A percentile compares a stretch with the other conserved stretches of the same genome.
Conservation (phyloP, 139 green algal species). For the Picochlorum sp. region DNA sequence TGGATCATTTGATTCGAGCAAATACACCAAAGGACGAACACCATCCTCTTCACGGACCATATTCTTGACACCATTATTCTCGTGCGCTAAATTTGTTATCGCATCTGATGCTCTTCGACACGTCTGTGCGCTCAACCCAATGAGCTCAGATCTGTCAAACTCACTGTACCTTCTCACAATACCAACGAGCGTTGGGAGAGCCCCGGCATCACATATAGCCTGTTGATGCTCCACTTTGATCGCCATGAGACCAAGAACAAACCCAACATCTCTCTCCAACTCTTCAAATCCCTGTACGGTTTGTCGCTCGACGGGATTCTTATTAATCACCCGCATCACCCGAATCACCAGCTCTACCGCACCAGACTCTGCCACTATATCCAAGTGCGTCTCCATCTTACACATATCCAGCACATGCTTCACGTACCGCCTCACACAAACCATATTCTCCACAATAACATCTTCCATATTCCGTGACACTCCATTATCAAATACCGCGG, state of each 20-base stretch:
- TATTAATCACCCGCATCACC: slow-evolving; percentile 38
- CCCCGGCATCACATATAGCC: slow-evolving; percentile 59
- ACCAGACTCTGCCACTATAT: slow-evolving; percentile 54
- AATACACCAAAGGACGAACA: slow-evolving; percentile 81
- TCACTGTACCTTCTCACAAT: slow-evolving; percentile 46
- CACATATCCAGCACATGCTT: not conserved
- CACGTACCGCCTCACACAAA: not conserved
- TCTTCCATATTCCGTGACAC: no score
- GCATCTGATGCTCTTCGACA: slow-evolving; percentile 80
- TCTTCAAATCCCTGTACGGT: slow-evolving; percentile 40
- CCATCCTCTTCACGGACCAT: slow-evolving; percentile 73
- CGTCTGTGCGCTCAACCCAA: slow-evolving; percentile 22
- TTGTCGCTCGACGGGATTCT: not conserved
- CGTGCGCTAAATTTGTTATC: slow-evolving; percentile 94
- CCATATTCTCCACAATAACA: slow-evolving; percentile 4
- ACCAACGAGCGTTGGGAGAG: slow-evolving; percentile 55
- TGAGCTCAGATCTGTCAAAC: slow-evolving; percentile 7
- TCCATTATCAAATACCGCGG: no score
- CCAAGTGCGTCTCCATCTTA: slow-evolving; percentile 64
- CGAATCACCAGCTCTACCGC: slow-evolving; percentile 59
- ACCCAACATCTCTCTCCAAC: slow-evolving; percentile 82
- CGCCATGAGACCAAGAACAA: slow-evolving; percentile 83
- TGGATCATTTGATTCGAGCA: slow-evolving; percentile 74
- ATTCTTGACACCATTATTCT: slow-evolving; percentile 91
- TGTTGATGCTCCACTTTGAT: slow-evolving; percentile 82